phyloP scores from a whole-genome alignment of 179 eudicot species.

The Spergularia azorica region DNA sequence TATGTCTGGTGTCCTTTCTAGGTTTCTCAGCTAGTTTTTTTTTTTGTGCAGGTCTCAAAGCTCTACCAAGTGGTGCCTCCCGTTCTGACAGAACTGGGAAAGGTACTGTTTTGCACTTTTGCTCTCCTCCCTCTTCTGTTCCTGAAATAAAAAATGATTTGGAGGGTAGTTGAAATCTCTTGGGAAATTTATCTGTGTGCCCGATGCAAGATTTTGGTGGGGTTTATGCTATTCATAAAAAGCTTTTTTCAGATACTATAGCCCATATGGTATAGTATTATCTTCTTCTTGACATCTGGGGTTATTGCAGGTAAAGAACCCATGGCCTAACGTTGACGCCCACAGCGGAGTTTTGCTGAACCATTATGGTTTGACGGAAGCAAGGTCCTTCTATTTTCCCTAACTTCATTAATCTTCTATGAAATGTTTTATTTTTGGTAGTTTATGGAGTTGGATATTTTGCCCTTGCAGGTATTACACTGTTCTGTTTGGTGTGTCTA shows the following conservation, averaged over 20 bases:
- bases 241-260: not conserved
- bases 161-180: no score
- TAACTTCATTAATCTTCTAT: not conserved
- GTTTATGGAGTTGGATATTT: not conserved
- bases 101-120: constrained; percentile 42
- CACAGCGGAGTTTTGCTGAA: constrained; percentile 96
- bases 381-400: constrained; percentile 47
- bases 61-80: constrained; percentile 95
- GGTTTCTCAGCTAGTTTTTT: constrained; percentile 16
- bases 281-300: not conserved
- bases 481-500: constrained; percentile 93
- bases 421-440: not conserved
- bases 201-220: no score
- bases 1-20: not conserved
- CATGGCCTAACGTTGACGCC: constrained; percentile 99
- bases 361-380: constrained; percentile 92
- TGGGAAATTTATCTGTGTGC: no score
- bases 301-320: constrained; percentile 80
- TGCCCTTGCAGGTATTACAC: constrained; percentile 65
- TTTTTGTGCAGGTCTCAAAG: constrained; percentile 69
- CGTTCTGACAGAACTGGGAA: constrained; percentile 84
- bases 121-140: no score
- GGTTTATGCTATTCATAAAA: no score
- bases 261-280: not conserved
- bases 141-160: no score